Percentiles rank a stretch among this genome's conserved stretches.
phyloP scores from a whole-genome alignment of 306 rosid genomes.

The Corylus americana region DNA sequence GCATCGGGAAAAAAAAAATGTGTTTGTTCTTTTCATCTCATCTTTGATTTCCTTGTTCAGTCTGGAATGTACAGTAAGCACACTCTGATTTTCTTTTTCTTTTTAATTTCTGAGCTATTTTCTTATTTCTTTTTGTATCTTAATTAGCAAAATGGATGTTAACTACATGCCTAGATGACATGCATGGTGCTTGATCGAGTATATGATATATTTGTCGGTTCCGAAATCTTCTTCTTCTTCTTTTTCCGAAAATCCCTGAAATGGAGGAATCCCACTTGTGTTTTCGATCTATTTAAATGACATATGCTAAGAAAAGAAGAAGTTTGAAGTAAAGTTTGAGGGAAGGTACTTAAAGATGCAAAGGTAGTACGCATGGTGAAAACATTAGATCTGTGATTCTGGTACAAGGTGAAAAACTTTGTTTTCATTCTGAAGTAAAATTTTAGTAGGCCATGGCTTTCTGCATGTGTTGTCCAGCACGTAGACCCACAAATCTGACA shows the following conservation, averaged over 20 bases:
- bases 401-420: neutral
- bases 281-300: too few species aligned
- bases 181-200: too few species aligned
- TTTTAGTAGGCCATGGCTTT: neutral
- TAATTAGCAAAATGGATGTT: too few species aligned
- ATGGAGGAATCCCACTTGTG: too few species aligned
- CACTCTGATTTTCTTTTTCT: neutral
- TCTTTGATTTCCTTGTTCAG: neutral
- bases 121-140: neutral
- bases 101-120: neutral
- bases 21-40: neutral
- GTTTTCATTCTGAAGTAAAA: neutral
- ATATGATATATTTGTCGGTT: too few species aligned
- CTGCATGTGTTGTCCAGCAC: conserved; percentile 7
- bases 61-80: neutral
- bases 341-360: neutral
- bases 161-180: too few species aligned
- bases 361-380: neutral
- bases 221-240: too few species aligned
- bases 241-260: too few species aligned
- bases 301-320: too few species aligned
- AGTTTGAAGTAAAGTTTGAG: neutral
- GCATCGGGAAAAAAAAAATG: neutral
- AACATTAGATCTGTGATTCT: neutral
- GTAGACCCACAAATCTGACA: neutral